Evolutionary conservation across 2,329 filamentous ascomycete species (phyloP), one percentile per base, ranked within the genome.

Genomic region (Myriosclerotinia duriaeana): DNA sequence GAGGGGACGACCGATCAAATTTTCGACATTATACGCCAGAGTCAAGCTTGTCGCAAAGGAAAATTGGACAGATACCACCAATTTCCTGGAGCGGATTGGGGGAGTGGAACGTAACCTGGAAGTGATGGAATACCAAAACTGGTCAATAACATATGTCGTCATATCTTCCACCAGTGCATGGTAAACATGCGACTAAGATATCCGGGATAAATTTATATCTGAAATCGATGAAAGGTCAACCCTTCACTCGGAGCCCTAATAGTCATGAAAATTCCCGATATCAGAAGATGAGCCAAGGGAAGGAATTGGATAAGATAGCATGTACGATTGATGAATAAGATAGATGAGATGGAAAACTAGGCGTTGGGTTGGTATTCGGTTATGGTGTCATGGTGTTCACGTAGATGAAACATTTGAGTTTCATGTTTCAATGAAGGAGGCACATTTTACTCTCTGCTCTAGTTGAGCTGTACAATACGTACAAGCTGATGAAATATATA

Each of bases 1-100:
- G 46, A 14, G 22, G 26, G 3, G 93, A 77, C 85, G 93, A 72
- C 93, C 97, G 76, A 96, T 98, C 74, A 87, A 86, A 69, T 91
- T 91, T 71, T 92, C 93, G 56, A 87, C 95, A 78, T 87, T 91
- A 77, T 97, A 93, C 79, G 95, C 95, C 66, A 87, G 95, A 67
- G 93, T 93, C 66, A 87, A 95, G 67, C 93, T 93, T 69, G 97
- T 98, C 61, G 90, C 90, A 42, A 88, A 88, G 70, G 90, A 89
- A 72, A 90, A 89, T 77, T 93, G 89, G 80, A 84, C 84, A 68
- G 89, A 94, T 77, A 89, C 92, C 55, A 85, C 87, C 59, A 87
- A 89, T 73, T 86, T 98, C 61, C 86, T 98, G 67, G 86, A 89
- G 3, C 30, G n/a, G 4, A 2, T 6, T 15, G 1, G 6, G 34